Conservation (phyloP, 2,329 filamentous ascomycete species). For the Apiospora pterosperma region DNA sequence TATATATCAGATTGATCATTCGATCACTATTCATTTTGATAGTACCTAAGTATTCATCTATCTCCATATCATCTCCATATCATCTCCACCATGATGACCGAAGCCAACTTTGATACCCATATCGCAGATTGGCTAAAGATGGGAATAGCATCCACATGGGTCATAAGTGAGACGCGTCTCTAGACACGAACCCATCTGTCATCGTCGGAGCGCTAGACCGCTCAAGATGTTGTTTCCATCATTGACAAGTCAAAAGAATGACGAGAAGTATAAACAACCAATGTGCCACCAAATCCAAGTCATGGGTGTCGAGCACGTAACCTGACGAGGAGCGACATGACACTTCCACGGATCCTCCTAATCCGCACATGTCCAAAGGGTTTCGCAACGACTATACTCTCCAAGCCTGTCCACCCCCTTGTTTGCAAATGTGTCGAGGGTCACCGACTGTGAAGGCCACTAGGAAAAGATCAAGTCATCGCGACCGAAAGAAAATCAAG, state of each 20-base stretch:
- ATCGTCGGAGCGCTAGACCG: not conserved
- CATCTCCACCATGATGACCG: not conserved
- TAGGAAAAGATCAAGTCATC: not conserved
- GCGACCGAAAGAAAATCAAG: not conserved
- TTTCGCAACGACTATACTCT: not conserved
- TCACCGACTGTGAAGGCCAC: not conserved
- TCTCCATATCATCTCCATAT: not conserved
- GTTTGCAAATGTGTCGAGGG: not conserved
- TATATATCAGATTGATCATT: not conserved
- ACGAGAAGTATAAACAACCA: conserved; percentile 11
- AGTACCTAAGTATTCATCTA: not conserved
- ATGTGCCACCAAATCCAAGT: conserved; percentile 21
- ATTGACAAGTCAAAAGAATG: conserved; percentile 8
- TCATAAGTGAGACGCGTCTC: conserved; percentile 9
- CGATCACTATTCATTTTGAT: not conserved
- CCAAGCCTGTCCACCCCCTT: not conserved
- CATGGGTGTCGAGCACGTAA: not conserved
- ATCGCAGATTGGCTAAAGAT: not conserved
- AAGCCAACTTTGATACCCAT: not conserved
- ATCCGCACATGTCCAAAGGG: not conserved
- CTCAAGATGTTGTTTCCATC: not conserved
- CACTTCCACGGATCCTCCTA: not conserved
- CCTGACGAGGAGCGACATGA: not conserved
- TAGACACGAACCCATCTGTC: not conserved
- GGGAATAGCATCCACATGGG: conserved; percentile 7